A percentile compares a stretch with the other conserved stretches of the same genome.
Conservation (phyloP, 176 grass and related monocot genomes). For the Avena eriantha region DNA sequence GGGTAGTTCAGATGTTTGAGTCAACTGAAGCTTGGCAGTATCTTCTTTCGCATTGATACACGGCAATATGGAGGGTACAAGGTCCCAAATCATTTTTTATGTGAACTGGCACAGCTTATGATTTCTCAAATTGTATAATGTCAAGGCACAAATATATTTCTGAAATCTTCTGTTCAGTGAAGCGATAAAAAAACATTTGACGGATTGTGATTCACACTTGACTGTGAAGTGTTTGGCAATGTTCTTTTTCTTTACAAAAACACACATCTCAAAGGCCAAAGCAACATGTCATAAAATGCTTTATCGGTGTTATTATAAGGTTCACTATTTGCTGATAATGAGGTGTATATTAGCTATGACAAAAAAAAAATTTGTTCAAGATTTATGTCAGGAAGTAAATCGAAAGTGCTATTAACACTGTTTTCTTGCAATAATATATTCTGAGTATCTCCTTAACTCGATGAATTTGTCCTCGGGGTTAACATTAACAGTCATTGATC, state of each 20-base stretch:
- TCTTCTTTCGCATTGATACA: neutral
- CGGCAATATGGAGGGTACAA: neutral
- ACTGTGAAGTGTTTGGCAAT: neutral
- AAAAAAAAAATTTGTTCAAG: neutral
- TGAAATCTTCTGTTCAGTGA: neutral
- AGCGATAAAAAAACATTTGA: neutral
- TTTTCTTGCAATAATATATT: neutral
- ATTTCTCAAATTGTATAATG: constrained; percentile 20
- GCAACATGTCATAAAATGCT: constrained; percentile 11
- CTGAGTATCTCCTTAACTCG: neutral
- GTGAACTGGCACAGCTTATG: neutral
- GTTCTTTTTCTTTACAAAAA: neutral
- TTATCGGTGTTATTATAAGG: neutral
- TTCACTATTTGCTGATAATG: neutral
- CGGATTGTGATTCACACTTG: neutral
- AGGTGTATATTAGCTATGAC: neutral
- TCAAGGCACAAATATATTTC: neutral
- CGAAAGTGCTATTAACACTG: neutral
- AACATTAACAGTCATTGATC: neutral
- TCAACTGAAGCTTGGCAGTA: neutral
- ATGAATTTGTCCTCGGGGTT: constrained; percentile 5
- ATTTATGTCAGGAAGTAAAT: neutral
- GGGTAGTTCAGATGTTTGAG: neutral
- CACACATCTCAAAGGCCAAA: constrained; percentile 3
- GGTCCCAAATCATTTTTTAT: neutral